These are phyloP conservation scores for Metarhizium guizhouense DNA, from an alignment of 2,329 filamentous ascomycete genomes.

Conservation along the genomic window DNA sequence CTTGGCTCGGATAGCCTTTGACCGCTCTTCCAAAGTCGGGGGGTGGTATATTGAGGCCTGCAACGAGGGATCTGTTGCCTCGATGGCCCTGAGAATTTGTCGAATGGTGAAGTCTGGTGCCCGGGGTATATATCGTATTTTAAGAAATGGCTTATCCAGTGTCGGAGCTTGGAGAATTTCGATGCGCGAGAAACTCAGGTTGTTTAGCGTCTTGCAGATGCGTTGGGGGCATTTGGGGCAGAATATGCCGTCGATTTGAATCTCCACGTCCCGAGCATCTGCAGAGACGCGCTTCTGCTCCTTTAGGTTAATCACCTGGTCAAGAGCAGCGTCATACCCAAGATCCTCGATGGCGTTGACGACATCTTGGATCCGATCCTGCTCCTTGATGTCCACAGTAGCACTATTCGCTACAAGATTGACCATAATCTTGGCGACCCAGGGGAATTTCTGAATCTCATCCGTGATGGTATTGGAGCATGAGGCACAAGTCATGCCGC, in stretches of 20 bases:
- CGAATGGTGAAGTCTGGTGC: conserved; percentile 66
- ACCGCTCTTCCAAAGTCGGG: conserved; percentile 75
- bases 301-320: conserved; percentile 35
- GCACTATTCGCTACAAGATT: conserved; percentile 62
- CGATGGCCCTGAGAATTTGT: conserved; percentile 60
- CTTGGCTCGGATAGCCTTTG: conserved; percentile 58
- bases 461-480: conserved; percentile 56
- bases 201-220: conserved; percentile 43
- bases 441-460: conserved; percentile 46
- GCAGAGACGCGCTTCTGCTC: conserved; percentile 26
- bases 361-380: conserved; percentile 22
- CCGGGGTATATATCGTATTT: conserved; percentile 59
- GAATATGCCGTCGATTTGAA: conserved; percentile 64
- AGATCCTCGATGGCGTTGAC: conserved; percentile 47
- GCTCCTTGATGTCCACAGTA: conserved; percentile 42
- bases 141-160: conserved; percentile 56
- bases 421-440: conserved; percentile 49
- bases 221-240: conserved; percentile 61
- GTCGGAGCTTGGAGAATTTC: conserved; percentile 47
- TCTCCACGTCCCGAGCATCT: conserved; percentile 48
- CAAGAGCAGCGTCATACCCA: conserved; percentile 56
- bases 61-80: conserved; percentile 56
- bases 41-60: conserved; percentile 65
- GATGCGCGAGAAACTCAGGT: conserved; percentile 40
- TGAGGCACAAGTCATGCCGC: conserved; percentile 66